Evolutionary conservation across 768 basidiomycete genomes (phyloP), one percentile per base, ranked within the genome.

Genomic region (Psilocybe tampanensis): DNA sequence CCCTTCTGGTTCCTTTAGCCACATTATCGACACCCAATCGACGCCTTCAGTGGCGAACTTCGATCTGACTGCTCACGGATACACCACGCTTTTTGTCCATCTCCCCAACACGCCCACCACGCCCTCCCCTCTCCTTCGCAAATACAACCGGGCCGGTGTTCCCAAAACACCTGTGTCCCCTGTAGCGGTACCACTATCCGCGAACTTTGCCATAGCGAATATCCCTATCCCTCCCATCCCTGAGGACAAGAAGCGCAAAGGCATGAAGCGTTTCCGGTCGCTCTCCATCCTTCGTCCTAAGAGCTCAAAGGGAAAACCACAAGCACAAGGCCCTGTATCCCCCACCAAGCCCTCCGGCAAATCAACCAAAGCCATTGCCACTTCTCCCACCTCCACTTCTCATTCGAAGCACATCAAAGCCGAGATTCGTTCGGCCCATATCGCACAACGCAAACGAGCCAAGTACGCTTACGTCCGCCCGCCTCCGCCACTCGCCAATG

Each of bases 61-160:
- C 15, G 82, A 89, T 67, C 79, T 90, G 32, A 81, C 83, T 7
- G 62, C 79, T 7, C 74, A 86, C 15, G 87, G 87, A 1, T 90
- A 90, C 70, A 83, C 86, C 13, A 84, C 83, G 29, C 76, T 88
- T 41, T 86, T 90, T 67, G 72, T 89, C 15, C 81, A 81, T 43
- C 69, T 87, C 58, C 81, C 83, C 2, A 76, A 76, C 34, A 81
- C 84, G 0, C 82, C 84, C 1, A 69, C 72, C 12, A 78, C 77
- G 1, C 76, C 79, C 17, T 70, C 74, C 21, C 69, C 72, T 13
- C 66, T 69, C 63, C 66, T 68, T 52, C 67, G 64, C 49, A 39
- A 64, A 57, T 56, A 57, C 47, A 47, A 60, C 47, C 44, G 56
- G 32, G 51, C 59, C 53, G 58, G 50, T 13, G 52, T 43, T 22